Base-by-base conservation (phyloP, 2,329 filamentous ascomycete genomes). In the Juglanconis sp. region DNA sequence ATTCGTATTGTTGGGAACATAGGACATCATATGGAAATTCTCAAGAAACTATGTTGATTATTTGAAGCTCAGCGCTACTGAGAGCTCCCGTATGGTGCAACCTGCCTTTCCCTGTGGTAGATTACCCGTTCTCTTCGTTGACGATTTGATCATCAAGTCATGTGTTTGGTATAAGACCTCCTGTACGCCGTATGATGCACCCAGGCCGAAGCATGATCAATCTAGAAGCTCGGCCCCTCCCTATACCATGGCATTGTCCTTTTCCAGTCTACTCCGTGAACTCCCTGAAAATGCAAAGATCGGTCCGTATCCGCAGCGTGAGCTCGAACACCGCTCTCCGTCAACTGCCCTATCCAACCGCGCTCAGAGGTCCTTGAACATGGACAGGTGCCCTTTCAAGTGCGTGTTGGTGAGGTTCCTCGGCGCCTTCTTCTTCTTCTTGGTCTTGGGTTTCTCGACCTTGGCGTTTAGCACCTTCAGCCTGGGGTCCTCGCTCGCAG, bases 401-500 rank as follows among this genome's bases (percentile, higher is more conserved):
- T 96, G 92, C 34, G 86, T 87, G 72, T 96, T 96, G 32, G 91
- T 96, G 59, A 89, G 87, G 81, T 93, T 95, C 65, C 89, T 90
- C 47, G 86, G 85, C 62, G 87, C 83, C 65, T 91, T 85, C 66
- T 77, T 75, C 32, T 79, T 77, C 49, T 86, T 80, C 72, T 90
- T 91, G 35, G 40, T 51, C 76, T 91, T 90, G 74, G 87, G 87
- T 77, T 89, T 88, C 77, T 91, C 90, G 66, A 87, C 76, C 71
- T 83, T 86, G 67, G 84, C 84, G 30, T 82, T 77, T 44, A 77
- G 75, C 59, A 79, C 76, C 68, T 85, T 86, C 58, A 84, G 73
- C 56, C 83, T 74, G 61, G 90, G 90, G 66, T 92, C 89, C 66
- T 92, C 90, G 74, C 88, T 94, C 42, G 91, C 92, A 0, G 92